Base-by-base conservation (phyloP, 2,329 filamentous ascomycete species). In the Claviceps sp. region DNA sequence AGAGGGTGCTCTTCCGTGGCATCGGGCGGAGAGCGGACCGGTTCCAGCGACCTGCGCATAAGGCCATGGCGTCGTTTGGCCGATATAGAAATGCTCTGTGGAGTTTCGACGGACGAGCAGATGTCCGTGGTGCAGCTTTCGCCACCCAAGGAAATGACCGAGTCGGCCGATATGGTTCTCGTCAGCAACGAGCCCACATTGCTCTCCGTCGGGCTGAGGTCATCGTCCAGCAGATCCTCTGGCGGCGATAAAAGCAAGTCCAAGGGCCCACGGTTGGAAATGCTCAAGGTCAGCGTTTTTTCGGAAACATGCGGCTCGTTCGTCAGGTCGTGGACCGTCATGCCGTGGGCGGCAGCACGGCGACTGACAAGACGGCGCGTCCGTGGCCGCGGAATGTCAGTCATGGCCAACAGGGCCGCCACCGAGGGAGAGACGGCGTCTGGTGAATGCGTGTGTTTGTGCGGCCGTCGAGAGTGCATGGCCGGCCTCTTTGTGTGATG, bases 241-340 rank as follows among this genome's bases (percentile, higher is more conserved):
- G 79, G 80, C 0, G 79, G 74, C 37, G 75, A 78, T 5, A 84
- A 67, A 5, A 84, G 69, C 54, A 83, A 63, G 52, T 83, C 79
- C 57, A 84, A 62, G 0, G 79, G 79, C 51, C 71, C 76, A 54
- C 70, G 74, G 57, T 72, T 72, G 43, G 72, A 73, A 53, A 75
- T 67, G 60, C 77, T 79, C 5, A 82, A 65, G 59, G 76, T 79
- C 5, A 81, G 65, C 52, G 80, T 75, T 63, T 83, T 81, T 60
- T 81, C 78, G 7, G 72, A 76, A 9, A 76, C 72, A 46, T 75
- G 72, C 13, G 75, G 75, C 50, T 74, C 71, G 57, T 72, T 70
- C 14, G 81, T 71, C 9, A 34, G 9, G 30, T 34, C 30, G 30
- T 34, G 9, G 48, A 81, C 74, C 6, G 30, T 34, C 30, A 34